Evolutionary conservation across 169 alveolate species (phyloP).

Genomic region (Cryptosporidium felis): DNA sequence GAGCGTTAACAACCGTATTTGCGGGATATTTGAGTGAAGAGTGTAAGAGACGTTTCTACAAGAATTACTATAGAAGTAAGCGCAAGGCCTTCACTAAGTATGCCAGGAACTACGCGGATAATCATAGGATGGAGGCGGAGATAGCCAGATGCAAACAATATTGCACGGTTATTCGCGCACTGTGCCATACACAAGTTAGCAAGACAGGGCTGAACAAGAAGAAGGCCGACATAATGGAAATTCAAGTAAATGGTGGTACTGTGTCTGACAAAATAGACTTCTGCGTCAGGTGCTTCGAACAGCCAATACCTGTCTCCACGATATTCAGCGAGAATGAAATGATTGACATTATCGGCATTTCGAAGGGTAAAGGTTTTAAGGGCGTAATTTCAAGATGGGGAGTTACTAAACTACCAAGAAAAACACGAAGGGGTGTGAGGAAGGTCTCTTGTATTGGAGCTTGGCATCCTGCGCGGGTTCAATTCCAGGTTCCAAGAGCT

Average conservation of each 20-base stretch:
- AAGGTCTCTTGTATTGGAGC: constrained; percentile 99
- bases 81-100: constrained; percentile 99
- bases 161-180: constrained; percentile 97
- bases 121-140: constrained; percentile 89
- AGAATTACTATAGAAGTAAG: constrained; percentile 97
- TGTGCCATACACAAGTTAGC: constrained; percentile 98
- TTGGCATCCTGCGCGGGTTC: constrained; percentile 99
- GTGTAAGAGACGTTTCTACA: constrained; percentile 97
- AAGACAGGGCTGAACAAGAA: constrained; percentile 92
- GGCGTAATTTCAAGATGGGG: constrained; percentile 99
- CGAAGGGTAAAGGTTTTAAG: constrained; percentile 99
- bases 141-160: constrained; percentile 94
- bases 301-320: constrained; percentile 93
- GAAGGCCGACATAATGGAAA: constrained; percentile 99
- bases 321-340: constrained; percentile 96
- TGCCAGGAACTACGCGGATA: constrained; percentile 87
- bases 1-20: constrained; percentile 98
- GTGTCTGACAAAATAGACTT: constrained; percentile 95
- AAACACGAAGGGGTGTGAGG: constrained; percentile 99
- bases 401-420: constrained; percentile 97
- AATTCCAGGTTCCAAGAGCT: constrained; percentile 99
- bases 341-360: constrained; percentile 97
- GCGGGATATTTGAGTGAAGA: constrained; percentile 98
- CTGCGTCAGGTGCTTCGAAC: constrained; percentile 94
- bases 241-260: constrained; percentile 99